phyloP scores from a whole-genome alignment of 169 alveolate genomes.

The Eimeria brunetti region DNA sequence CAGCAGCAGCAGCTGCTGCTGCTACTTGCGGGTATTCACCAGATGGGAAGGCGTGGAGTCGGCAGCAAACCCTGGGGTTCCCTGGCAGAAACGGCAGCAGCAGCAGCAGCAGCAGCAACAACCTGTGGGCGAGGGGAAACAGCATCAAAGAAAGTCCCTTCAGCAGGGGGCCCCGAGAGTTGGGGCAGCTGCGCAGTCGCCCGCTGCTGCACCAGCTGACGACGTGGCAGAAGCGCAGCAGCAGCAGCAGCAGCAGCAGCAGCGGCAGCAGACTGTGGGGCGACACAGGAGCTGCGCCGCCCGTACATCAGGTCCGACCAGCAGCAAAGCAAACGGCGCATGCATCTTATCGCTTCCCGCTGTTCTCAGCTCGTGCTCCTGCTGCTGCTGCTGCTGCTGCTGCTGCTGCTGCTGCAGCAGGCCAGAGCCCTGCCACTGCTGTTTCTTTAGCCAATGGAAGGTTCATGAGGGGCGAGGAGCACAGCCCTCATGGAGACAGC shows the following conservation, averaged over 20 bases:
- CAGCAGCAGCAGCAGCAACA: slow-evolving; percentile 34
- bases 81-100: neutral
- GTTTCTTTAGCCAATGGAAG: neutral
- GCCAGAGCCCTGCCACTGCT: slow-evolving; percentile 20
- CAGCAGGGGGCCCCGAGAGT: slow-evolving; percentile 5
- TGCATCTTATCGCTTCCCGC: slow-evolving; percentile 1
- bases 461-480: slow-evolving; percentile 13
- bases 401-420: neutral
- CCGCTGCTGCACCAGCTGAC: slow-evolving; percentile 28
- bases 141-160: neutral
- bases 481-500: slow-evolving; percentile 29
- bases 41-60: neutral
- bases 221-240: slow-evolving; percentile 32
- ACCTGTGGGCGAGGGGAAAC: slow-evolving; percentile 1
- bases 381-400: slow-evolving; percentile 26
- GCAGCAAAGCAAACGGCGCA: slow-evolving; percentile 1
- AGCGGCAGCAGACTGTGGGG: slow-evolving; percentile 66
- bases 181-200: neutral
- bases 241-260: slow-evolving; percentile 64
- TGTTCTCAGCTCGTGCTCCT: neutral
- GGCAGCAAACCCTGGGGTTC: neutral
- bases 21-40: neutral
- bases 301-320: slow-evolving; percentile 1
- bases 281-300: slow-evolving; percentile 5
- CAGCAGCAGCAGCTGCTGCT: slow-evolving; percentile 19